Conservation (phyloP, 768 basidiomycete genomes). For the Rhizopogon rudus region DNA sequence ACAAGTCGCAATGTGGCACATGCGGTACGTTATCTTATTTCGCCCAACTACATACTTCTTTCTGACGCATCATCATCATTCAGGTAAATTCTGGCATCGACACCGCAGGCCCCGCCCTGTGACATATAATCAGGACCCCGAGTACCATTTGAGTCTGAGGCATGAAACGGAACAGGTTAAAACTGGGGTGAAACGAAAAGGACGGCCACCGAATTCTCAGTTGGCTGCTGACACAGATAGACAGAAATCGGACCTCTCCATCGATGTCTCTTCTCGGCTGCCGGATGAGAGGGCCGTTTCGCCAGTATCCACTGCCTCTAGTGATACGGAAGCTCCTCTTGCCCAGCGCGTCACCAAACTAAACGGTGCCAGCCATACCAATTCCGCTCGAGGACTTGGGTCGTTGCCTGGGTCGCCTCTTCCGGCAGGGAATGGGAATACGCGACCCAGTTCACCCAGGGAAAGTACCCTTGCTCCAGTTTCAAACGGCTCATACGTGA, state of each 20-base stretch:
- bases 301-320: conserved; percentile 70
- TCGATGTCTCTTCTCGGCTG: conserved; percentile 29
- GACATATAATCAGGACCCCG: conserved; percentile 72
- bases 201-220: conserved; percentile 21
- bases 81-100: conserved; percentile 89
- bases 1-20: conserved; percentile 87
- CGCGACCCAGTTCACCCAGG: conserved; percentile 14
- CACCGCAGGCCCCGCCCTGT: conserved; percentile 79
- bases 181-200: conserved; percentile 47
- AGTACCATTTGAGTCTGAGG: conserved; percentile 56
- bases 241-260: conserved; percentile 31
- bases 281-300: conserved; percentile 53
- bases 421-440: conserved; percentile 9
- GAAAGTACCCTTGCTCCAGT: conserved; percentile 6
- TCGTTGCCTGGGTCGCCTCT: conserved; percentile 14
- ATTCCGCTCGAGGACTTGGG: neutral
- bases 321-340: conserved; percentile 70
- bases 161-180: conserved; percentile 54
- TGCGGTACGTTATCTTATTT: conserved; percentile 60
- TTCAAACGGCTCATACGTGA: conserved; percentile 21
- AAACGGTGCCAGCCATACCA: conserved; percentile 40
- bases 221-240: conserved; percentile 38
- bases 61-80: conserved; percentile 5
- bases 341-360: conserved; percentile 54
- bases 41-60: conserved; percentile 1